Percentiles rank a stretch among this genome's conserved stretches.
Evolutionary conservation across 768 basidiomycete genomes (phyloP).

Genomic region (Sutorius australiensis): DNA sequence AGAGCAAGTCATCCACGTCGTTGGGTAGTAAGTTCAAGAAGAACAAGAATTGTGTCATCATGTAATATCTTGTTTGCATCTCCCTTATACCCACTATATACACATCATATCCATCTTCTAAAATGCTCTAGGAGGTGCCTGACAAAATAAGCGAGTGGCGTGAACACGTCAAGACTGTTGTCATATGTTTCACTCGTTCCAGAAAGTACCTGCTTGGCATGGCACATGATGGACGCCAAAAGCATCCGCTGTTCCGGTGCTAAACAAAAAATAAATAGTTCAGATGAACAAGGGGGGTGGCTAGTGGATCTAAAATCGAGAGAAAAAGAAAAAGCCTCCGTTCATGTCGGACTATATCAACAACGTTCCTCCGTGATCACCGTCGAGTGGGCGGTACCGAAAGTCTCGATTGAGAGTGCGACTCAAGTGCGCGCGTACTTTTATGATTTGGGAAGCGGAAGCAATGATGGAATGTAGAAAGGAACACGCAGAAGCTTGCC

Average conservation of each 20-base stretch:
- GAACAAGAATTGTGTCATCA: slow-evolving; percentile 48
- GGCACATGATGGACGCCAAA: neutral
- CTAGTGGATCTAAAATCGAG: neutral
- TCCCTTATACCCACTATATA: neutral
- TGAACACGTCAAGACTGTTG: neutral
- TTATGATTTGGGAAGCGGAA: neutral
- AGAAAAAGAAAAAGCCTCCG: neutral
- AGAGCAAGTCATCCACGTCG: slow-evolving; percentile 22
- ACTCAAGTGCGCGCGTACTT: neutral
- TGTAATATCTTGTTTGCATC: neutral
- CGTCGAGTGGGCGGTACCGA: neutral
- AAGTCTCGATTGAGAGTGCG: neutral
- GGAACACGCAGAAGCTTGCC: neutral
- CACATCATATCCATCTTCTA: neutral
- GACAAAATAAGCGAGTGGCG: neutral
- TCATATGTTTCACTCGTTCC: neutral
- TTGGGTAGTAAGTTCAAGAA: slow-evolving; percentile 34
- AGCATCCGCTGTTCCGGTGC: neutral
- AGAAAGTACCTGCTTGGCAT: neutral
- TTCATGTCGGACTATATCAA: neutral
- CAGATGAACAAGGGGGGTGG: neutral
- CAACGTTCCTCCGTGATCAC: neutral
- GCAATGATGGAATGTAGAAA: neutral
- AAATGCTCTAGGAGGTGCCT: neutral
- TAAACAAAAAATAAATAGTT: neutral